Conservation (phyloP, 83 land plant genomes). For the Picea abies region DNA sequence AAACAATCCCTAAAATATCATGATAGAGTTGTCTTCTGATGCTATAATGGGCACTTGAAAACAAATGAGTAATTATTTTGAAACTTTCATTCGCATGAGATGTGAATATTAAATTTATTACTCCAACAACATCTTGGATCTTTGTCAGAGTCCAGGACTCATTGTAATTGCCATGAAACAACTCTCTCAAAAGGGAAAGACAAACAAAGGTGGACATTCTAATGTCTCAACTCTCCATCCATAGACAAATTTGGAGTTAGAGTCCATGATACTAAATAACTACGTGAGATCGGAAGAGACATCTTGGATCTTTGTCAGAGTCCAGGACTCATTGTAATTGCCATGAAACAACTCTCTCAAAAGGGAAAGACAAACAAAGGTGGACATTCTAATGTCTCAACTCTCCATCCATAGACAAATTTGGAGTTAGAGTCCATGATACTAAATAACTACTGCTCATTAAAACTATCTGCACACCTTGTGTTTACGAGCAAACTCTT, state of each 20-base stretch:
- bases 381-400: neutral
- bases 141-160: neutral
- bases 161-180: too few species aligned
- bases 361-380: neutral
- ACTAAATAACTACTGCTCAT: neutral
- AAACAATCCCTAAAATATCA: neutral
- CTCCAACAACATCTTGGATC: neutral
- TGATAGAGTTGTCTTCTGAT: neutral
- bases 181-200: neutral
- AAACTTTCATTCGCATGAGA: neutral
- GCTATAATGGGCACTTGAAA: neutral
- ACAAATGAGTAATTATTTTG: neutral
- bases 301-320: neutral
- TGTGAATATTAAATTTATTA: neutral
- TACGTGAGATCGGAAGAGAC: too few species aligned
- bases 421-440: neutral
- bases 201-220: neutral
- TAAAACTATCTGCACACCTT: conserved; percentile 48
- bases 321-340: too few species aligned
- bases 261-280: neutral
- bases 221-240: neutral
- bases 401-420: neutral
- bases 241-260: too few species aligned
- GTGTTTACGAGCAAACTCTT: conserved; percentile 96
- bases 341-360: neutral